Evolutionary conservation across 768 basidiomycete genomes (phyloP).

Genomic region (Neoboletus brunneissimus): DNA sequence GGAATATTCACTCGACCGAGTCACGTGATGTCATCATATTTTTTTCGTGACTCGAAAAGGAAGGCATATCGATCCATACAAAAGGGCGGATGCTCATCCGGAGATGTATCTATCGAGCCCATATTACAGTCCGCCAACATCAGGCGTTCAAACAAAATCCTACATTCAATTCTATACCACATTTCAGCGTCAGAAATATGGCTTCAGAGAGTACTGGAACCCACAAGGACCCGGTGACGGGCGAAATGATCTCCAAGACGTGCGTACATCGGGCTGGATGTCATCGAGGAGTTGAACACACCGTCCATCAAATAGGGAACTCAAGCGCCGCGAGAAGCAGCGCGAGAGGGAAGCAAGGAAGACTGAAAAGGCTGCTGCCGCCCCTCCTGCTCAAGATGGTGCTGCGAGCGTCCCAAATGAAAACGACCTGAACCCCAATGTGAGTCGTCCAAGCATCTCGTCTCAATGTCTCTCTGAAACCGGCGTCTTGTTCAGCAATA

Average conservation of each 20-base stretch:
- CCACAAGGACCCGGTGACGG: constrained; percentile 83
- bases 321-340: constrained; percentile 91
- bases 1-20: background rate
- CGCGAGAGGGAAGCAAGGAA: constrained; percentile 72
- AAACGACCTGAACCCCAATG: constrained; percentile 88
- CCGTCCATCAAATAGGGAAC: constrained; percentile 56
- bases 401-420: constrained; percentile 51
- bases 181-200: constrained; percentile 31
- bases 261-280: constrained; percentile 39
- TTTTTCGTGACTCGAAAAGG: constrained; percentile 29
- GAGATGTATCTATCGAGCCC: constrained; percentile 20
- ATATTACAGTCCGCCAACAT: constrained; percentile 9
- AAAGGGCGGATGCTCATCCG: constrained; percentile 22
- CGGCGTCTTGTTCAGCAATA: constrained; percentile 68
- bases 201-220: constrained; percentile 33
- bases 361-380: constrained; percentile 65
- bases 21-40: constrained; percentile 1
- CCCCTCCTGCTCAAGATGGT: constrained; percentile 36
- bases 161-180: constrained; percentile 9
- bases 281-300: constrained; percentile 26
- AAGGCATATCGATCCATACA: constrained; percentile 23
- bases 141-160: background rate
- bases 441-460: constrained; percentile 39
- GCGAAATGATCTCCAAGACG: constrained; percentile 97
- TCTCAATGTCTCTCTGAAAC: background rate